Evolutionary conservation across 2,329 filamentous ascomycete genomes (phyloP), one percentile per base, ranked within the genome.

Genomic region (Fusarium pseudocircinatum): DNA sequence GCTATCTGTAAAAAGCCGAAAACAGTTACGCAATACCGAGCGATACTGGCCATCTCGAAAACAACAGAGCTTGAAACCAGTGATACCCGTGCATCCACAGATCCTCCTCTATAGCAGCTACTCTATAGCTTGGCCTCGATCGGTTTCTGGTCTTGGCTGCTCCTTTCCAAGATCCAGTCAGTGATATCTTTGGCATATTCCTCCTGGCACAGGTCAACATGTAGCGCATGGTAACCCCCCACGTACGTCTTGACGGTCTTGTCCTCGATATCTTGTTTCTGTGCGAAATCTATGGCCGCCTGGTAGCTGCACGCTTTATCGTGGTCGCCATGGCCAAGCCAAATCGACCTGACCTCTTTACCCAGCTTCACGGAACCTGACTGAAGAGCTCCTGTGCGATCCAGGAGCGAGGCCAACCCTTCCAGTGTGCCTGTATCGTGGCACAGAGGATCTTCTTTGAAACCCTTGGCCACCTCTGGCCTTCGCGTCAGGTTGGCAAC

Each of bases 361-460:
- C 88, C 80, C 78, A 90, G 81, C 73, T 77, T 83, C 36, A 90
- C 82, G 57, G 84, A 86, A 6, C 91, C 92, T 11, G 81, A 83
- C 10, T 89, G 83, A 69, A 97, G 82, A 60, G 85, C 86, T 10
- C 83, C 83, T 3, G 92, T 92, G 32, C 95, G 89, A 80, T 97
- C 94, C 72, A 98, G 83, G 87, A 97, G 87, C 0, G 89, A 91
- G 1, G 92, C 88, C 39, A 97, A 81, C 2, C 93, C 93, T 81
- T 95, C 92, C n/a, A 97, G 86, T 12, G 95, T 97, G 40, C 94
- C 95, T 5, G 91, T 96, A 81, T 96, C 88, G 82, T 97, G 95
- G 81, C 91, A 90, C 59, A 97, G 85, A 56, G 86, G 79, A 81
- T 98, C 95, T 36, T 89, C 87, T 6, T 84, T 83, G 72, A 93